A percentile compares a stretch with the other conserved stretches of the same genome.
Conservation (phyloP, 345 rosid genomes). For the Brassica nigra region DNA sequence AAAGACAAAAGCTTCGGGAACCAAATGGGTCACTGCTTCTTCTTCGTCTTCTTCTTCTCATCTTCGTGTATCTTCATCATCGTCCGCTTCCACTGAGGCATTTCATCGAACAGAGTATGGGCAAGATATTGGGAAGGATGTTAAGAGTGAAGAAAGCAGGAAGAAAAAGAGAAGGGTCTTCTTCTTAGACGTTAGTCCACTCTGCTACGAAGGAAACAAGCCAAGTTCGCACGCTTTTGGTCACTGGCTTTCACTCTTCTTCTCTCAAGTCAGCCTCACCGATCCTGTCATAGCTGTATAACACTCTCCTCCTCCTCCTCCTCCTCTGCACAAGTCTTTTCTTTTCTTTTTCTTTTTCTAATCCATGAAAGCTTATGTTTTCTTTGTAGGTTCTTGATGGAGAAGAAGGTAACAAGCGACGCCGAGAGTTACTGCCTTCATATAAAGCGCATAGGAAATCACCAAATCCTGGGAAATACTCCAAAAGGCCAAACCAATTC, state of each 20-base stretch:
- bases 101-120: conserved; percentile 54
- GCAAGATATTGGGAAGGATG: conserved; percentile 30
- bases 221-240: conserved; percentile 73
- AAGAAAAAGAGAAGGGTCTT: conserved; percentile 71
- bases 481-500: conserved; percentile 49
- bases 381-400: conserved; percentile 81
- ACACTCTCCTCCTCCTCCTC: background rate
- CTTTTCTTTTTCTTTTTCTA: background rate
- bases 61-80: background rate
- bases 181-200: conserved; percentile 86
- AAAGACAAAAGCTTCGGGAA: background rate
- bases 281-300: conserved; percentile 93
- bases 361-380: conserved; percentile 15
- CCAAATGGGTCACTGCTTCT: conserved; percentile 15
- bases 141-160: conserved; percentile 22
- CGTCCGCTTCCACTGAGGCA: conserved; percentile 33
- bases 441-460: conserved; percentile 77
- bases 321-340: background rate
- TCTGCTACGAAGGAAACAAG: conserved; percentile 77
- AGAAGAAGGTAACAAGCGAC: conserved; percentile 65
- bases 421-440: conserved; percentile 74
- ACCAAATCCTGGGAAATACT: conserved; percentile 45
- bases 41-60: background rate
- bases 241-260: conserved; percentile 84
- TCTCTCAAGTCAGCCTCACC: conserved; percentile 70